These are phyloP conservation scores for Phellinidium pouzarii DNA, from an alignment of 1,284 basidiomycete genomes.

Conservation along the genomic window DNA sequence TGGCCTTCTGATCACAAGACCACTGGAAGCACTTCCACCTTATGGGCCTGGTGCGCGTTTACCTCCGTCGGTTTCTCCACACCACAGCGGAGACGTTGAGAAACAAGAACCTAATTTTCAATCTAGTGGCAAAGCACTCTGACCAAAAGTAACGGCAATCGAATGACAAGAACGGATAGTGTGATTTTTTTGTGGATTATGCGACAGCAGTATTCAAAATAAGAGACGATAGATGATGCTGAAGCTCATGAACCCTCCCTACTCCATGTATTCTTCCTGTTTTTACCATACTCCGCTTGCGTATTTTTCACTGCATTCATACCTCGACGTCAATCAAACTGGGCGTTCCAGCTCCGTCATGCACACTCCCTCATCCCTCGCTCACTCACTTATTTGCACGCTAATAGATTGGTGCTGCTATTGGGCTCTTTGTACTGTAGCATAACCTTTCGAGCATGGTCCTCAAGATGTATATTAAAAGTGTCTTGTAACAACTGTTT, in stretches of 20 bases:
- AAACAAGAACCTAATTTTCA: constrained; percentile 7
- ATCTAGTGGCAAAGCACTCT: constrained; percentile 8
- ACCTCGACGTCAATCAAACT: background rate
- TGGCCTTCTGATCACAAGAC: constrained; percentile 46
- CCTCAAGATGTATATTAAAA: background rate
- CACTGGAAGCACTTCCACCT: constrained; percentile 52
- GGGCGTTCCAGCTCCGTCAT: background rate
- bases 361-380: background rate
- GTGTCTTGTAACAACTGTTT: background rate
- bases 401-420: background rate
- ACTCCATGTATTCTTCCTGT: background rate
- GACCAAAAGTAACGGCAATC: background rate
- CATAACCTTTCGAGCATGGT: background rate
- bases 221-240: background rate
- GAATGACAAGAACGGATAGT: background rate
- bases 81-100: background rate
- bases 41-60: constrained; percentile 29
- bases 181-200: background rate
- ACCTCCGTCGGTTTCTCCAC: constrained; percentile 5
- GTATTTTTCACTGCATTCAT: background rate
- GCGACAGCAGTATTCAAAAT: background rate
- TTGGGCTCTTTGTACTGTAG: constrained; percentile 9
- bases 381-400: background rate
- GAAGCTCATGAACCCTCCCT: background rate
- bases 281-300: background rate